Evolutionary conservation across 2,329 filamentous ascomycete genomes (phyloP).

Genomic region (Epicoccum sorghinum): DNA sequence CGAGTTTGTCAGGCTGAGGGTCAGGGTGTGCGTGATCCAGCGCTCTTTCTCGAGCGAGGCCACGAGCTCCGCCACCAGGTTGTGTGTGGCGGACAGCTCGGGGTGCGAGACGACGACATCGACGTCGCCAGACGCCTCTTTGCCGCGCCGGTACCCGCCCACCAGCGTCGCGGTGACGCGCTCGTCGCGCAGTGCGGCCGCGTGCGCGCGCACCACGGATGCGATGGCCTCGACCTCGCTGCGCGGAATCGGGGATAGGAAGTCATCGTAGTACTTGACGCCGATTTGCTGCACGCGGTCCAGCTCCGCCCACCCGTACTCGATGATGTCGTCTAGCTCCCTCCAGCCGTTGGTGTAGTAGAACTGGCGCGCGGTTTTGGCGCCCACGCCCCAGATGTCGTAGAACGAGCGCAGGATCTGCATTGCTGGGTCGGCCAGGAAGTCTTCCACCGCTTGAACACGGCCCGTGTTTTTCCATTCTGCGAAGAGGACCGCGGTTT

Average conservation of each 20-base stretch:
- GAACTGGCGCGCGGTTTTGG: conserved; percentile 79
- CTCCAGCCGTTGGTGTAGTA: conserved; percentile 78
- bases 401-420: conserved; percentile 73
- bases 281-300: conserved; percentile 89
- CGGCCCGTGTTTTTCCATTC: conserved; percentile 72
- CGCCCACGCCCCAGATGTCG: conserved; percentile 90
- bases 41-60: conserved; percentile 69
- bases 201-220: conserved; percentile 67
- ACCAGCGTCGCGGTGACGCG: conserved; percentile 69
- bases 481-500: conserved; percentile 77
- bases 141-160: conserved; percentile 82
- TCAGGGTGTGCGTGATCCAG: conserved; percentile 83
- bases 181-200: conserved; percentile 64
- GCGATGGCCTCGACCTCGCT: conserved; percentile 75
- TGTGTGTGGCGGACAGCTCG: conserved; percentile 68
- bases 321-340: conserved; percentile 84
- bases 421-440: conserved; percentile 69
- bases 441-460: conserved; percentile 68
- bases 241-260: conserved; percentile 73
- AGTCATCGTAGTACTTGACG: conserved; percentile 90
- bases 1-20: conserved; percentile 71
- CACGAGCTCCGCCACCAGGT: conserved; percentile 77
- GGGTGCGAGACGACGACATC: conserved; percentile 85
- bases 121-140: conserved; percentile 76
- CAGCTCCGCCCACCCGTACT: conserved; percentile 77